Conservation (phyloP, 306 rosid genomes). For the Gastrolobium villosum region DNA sequence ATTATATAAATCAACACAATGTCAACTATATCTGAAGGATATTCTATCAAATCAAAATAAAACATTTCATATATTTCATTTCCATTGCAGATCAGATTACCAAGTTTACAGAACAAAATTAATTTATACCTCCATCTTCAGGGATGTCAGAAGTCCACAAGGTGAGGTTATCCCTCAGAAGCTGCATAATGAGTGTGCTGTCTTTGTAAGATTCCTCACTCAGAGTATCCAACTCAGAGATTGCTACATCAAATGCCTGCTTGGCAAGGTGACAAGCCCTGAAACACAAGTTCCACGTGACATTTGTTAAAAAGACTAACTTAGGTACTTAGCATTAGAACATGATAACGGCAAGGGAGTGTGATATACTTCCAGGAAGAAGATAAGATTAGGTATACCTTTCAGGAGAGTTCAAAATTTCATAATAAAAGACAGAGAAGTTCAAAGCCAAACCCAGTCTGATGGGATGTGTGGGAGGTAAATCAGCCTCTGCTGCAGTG, state of each 20-base stretch:
- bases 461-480: conserved; percentile 65
- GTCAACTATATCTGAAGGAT: not conserved
- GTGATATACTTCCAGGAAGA: not conserved
- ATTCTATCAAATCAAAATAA: not conserved
- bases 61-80: not conserved
- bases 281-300: not conserved
- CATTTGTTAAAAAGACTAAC: not conserved
- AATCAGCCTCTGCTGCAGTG: conserved; percentile 49
- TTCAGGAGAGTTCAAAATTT: conserved; percentile 66
- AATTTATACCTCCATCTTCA: conserved; percentile 52
- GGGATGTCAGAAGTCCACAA: conserved; percentile 64
- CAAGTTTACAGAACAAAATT: not conserved
- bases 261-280: conserved; percentile 63
- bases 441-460: conserved; percentile 66
- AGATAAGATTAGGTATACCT: conserved; percentile 46
- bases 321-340: not conserved
- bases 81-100: not conserved
- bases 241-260: conserved; percentile 64
- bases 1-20: not conserved
- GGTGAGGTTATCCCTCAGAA: conserved; percentile 66
- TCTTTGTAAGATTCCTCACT: conserved; percentile 67
- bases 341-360: not conserved
- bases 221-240: conserved; percentile 60
- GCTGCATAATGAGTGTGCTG: conserved; percentile 65
- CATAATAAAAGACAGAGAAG: conserved; percentile 67